phyloP scores from a whole-genome alignment of 2,329 filamentous ascomycete species.

The Paramyrothecium sp. region DNA sequence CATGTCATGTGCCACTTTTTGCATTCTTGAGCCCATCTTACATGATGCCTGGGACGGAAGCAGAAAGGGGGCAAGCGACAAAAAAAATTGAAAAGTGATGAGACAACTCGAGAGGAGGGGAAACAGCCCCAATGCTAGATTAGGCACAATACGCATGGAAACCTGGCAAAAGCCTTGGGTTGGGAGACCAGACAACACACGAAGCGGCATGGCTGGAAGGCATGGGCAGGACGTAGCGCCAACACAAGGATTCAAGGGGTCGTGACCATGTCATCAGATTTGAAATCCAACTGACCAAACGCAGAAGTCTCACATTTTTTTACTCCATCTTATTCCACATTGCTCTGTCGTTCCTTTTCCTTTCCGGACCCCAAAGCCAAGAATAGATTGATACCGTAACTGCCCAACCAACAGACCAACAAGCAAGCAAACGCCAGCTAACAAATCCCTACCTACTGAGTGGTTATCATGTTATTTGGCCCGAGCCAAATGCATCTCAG shows the following conservation, averaged over 20 bases:
- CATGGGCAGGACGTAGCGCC: neutral
- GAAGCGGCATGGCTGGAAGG: too few relatives aligned
- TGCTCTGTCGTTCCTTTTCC: too few relatives aligned
- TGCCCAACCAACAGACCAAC: neutral
- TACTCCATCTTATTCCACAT: too few relatives aligned
- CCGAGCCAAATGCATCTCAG: neutral
- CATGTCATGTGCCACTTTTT: neutral
- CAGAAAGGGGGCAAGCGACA: too few relatives aligned
- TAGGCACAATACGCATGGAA: neutral
- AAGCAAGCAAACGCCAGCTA: neutral
- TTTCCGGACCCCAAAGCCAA: neutral
- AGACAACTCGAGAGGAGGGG: neutral
- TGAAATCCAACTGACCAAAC: neutral
- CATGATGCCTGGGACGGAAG: too few relatives aligned
- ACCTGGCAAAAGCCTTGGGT: too few relatives aligned
- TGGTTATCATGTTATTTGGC: neutral
- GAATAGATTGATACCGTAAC: neutral
- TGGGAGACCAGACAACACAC: too few relatives aligned
- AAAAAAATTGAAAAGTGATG: neutral
- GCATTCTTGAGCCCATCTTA: too few relatives aligned
- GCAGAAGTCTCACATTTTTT: neutral
- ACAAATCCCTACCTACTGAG: neutral
- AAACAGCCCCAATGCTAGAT: neutral
- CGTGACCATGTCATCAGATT: neutral
- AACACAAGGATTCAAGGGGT: neutral